Percentiles rank a stretch among this genome's conserved stretches.
These are phyloP conservation scores for Paramecium sexaurelia DNA, from an alignment of 73 alveolate species.

Conservation along the genomic window DNA sequence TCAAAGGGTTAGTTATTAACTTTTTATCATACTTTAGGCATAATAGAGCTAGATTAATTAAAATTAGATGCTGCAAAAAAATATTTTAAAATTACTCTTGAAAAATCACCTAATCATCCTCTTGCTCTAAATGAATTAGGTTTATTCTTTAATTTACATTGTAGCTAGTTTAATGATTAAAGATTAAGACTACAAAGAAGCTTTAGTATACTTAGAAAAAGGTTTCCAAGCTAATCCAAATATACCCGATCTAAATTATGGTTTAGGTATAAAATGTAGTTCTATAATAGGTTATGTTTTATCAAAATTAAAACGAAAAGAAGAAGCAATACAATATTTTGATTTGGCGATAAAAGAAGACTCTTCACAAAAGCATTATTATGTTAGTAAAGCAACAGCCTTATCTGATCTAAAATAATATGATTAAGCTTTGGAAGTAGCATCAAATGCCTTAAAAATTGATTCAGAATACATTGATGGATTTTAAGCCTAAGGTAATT, in stretches of 20 bases:
- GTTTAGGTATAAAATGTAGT: not conserved
- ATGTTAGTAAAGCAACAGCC: not conserved
- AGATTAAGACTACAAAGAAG: not conserved
- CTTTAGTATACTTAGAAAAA: not conserved
- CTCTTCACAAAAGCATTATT: not conserved
- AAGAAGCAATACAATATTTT: not conserved
- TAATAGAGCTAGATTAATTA: not conserved
- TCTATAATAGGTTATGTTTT: not conserved
- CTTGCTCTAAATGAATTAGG: conserved; percentile 11
- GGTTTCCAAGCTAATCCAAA: not conserved
- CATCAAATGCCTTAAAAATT: not conserved
- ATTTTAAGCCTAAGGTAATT: not conserved
- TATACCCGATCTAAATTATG: not conserved
- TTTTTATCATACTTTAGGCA: not conserved
- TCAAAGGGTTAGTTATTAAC: not conserved
- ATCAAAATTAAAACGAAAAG: not conserved
- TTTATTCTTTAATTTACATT: not conserved
- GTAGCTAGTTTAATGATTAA: not conserved
- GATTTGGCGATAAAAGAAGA: not conserved
- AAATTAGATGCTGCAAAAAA: not conserved
- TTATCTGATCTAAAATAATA: not conserved
- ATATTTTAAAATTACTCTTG: not conserved
- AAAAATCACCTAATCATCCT: not conserved
- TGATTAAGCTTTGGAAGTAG: not conserved
- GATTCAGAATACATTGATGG: not conserved